Evolutionary conservation across 2,329 filamentous ascomycete species (phyloP), one percentile per base, ranked within the genome.

Genomic region (Talaromyces verruculosus): DNA sequence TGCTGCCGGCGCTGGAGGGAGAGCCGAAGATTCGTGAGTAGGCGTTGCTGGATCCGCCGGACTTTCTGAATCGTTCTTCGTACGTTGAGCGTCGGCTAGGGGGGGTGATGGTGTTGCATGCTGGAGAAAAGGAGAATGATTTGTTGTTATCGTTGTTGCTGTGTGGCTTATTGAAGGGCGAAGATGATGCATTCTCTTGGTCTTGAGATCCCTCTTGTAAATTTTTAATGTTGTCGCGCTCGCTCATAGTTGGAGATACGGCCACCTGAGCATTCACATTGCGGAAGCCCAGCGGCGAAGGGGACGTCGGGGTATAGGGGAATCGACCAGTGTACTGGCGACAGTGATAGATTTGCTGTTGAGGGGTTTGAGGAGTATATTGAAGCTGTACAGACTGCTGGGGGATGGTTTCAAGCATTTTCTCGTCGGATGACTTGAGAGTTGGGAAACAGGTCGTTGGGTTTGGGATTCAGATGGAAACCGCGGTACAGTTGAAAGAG

Each of bases 31-130:
- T 64, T 19, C 47, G 55, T 22, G 45, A 25, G 37, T 72, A 68
- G 37, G 73, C 70, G 17, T 69, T 70, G 30, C 67, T 67, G 39
- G 78, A 70, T 0, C 78, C 76, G 41, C 76, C 77, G 17, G 75
- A 71, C 66, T 79, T 74, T 45, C 69, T 71, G 7, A 71, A 80
- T 65, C 78, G 78, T 30, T 75, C 73, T 45, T 77, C 75, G 67
- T 74, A 80, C 58, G 69, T 73, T 7, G 70, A 67, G 39, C 66
- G 64, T 39, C 51, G 47, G 33, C n/a, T 22, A 5, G 63, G 49
- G 17, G 65, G 55, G n/a, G 65, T 64, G 5, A 45, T n/a, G 2
- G 62, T 51, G 8, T 41, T 61, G 10, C 28, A 58, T 58, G 62
- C 15, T 15, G 51, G 39, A 7, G 55, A 59, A 35, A 63, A 63